Percentiles rank a stretch among this genome's conserved stretches.
Evolutionary conservation across 768 basidiomycete species (phyloP).

Genomic region (Tulasnella sp.): DNA sequence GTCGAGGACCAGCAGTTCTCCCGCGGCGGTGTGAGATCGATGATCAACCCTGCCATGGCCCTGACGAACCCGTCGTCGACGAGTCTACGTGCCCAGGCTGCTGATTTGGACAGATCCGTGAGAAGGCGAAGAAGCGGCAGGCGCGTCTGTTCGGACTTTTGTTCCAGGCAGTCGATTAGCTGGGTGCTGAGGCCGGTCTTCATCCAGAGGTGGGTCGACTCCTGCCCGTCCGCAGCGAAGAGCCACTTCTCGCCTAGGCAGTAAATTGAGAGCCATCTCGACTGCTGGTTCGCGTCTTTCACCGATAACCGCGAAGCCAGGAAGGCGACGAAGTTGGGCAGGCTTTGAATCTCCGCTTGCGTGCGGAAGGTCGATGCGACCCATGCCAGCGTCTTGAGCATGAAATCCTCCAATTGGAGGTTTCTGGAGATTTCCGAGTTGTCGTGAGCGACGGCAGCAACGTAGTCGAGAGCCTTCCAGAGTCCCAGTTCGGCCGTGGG

Average conservation of each 20-base stretch:
- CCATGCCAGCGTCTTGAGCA: not conserved
- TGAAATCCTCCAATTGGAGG: not conserved
- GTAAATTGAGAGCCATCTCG: not conserved
- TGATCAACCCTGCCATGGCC: not conserved
- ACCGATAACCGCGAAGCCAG: not conserved
- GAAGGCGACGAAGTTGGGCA: not conserved
- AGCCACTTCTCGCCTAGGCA: not conserved
- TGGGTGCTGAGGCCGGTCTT: not conserved
- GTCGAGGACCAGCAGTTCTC: no score
- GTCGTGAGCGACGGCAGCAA: not conserved
- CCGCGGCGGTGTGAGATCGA: not conserved
- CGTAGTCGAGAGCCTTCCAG: not conserved
- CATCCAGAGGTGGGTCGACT: not conserved
- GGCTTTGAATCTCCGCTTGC: not conserved
- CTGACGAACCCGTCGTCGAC: not conserved
- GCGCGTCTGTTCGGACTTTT: not conserved
- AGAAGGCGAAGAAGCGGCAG: not conserved
- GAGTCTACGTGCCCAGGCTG: not conserved
- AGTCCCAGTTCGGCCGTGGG: not conserved
- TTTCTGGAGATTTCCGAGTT: not conserved
- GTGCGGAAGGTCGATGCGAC: not conserved
- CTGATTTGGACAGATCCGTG: not conserved
- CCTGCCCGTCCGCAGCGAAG: not conserved
- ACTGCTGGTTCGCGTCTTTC: not conserved
- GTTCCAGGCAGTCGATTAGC: not conserved